phyloP scores from a whole-genome alignment of 2,329 filamentous ascomycete species.

The Apiospora koreana region DNA sequence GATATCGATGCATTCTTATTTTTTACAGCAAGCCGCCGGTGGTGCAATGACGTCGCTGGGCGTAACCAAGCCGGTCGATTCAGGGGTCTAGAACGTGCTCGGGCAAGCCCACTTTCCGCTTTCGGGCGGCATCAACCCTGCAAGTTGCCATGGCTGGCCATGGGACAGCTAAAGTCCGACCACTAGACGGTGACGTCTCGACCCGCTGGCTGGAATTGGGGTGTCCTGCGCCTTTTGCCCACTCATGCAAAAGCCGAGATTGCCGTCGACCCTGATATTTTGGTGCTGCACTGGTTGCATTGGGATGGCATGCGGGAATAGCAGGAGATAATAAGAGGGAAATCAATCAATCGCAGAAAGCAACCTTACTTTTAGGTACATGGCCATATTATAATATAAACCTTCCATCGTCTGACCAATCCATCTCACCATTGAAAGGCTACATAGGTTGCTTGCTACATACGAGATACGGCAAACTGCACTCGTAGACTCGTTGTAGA shows the following conservation, averaged over 20 bases:
- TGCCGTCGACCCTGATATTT: constrained; percentile 1
- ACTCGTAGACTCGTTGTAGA: background rate
- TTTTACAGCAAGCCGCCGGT: background rate
- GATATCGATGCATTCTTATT: constrained; percentile 9
- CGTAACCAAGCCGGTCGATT: background rate
- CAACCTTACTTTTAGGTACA: background rate
- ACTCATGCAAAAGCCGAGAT: background rate
- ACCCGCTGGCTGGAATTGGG: constrained; percentile 3
- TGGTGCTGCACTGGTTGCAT: background rate
- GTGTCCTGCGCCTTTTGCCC: background rate
- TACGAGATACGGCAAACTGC: background rate
- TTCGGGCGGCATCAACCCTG: background rate
- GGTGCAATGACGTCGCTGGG: constrained; percentile 6
- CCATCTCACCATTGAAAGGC: background rate
- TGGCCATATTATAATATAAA: background rate
- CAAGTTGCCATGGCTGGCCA: background rate
- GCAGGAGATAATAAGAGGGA: background rate
- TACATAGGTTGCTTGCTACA: too few species aligned
- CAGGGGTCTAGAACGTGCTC: constrained; percentile 8
- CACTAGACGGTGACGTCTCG: constrained; percentile 5
- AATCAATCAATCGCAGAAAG: background rate
- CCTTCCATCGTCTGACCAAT: background rate
- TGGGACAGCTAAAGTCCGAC: background rate
- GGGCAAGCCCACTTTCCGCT: background rate
- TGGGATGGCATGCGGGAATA: constrained; percentile 6